phyloP scores from a whole-genome alignment of 495 filamentous ascomycete genomes.

The Hypoxylon lienhwacheense region DNA sequence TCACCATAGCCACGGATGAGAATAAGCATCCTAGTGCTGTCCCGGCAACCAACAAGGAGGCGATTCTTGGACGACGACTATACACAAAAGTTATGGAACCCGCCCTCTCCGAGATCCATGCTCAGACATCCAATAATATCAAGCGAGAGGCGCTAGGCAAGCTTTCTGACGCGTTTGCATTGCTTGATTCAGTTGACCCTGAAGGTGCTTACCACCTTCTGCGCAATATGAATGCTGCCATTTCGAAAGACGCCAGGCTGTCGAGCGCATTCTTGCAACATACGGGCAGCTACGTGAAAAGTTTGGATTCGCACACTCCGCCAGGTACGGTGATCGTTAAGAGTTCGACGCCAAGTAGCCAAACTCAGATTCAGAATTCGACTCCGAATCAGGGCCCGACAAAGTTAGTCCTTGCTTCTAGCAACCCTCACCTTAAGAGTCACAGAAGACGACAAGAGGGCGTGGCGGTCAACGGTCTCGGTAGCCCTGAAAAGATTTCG shows the following conservation, averaged over 20 bases:
- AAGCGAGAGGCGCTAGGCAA: conserved; percentile 81
- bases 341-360: conserved; percentile 26
- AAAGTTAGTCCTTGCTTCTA: conserved; percentile 70
- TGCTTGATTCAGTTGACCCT: conserved; percentile 83
- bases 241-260: conserved; percentile 48
- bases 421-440: conserved; percentile 81
- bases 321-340: conserved; percentile 54
- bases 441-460: conserved; percentile 71
- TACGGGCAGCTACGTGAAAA: conserved; percentile 14
- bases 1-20: conserved; percentile 44
- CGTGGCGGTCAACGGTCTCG: conserved; percentile 40
- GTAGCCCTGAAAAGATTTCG: conserved; percentile 31
- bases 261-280: conserved; percentile 41
- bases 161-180: conserved; percentile 80
- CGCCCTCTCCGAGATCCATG: conserved; percentile 78
- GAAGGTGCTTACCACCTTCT: conserved; percentile 88
- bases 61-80: conserved; percentile 72
- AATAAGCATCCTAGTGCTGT: conserved; percentile 47
- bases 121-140: conserved; percentile 69
- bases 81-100: conserved; percentile 79
- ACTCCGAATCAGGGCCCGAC: conserved; percentile 39
- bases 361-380: conserved; percentile 37
- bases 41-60: conserved; percentile 72
- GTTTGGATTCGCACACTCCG: conserved; percentile 37
- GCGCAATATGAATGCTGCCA: conserved; percentile 59